Conservation (phyloP, 176 grass and related monocot species). For the Cocos nucifera region DNA sequence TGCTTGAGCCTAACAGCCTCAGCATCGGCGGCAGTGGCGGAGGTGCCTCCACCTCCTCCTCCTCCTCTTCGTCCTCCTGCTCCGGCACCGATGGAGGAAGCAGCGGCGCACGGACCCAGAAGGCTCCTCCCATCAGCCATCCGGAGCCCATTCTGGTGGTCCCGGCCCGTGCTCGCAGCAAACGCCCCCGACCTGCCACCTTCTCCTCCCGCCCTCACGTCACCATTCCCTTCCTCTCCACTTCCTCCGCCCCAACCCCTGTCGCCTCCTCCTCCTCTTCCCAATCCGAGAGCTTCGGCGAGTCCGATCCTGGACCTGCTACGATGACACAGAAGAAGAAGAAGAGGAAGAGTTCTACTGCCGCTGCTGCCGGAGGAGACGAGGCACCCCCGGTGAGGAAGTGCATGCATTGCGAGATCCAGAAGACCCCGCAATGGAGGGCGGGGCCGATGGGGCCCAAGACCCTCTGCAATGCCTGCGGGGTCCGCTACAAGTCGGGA, state of each 20-base stretch:
- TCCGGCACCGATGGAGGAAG: constrained; percentile 38
- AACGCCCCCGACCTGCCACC: constrained; percentile 53
- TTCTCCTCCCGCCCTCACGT: constrained; percentile 30
- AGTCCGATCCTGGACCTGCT: neutral
- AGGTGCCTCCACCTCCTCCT: constrained; percentile 25
- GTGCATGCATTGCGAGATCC: constrained; percentile 96
- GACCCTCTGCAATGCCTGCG: constrained; percentile 97
- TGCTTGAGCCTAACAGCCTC: constrained; percentile 52
- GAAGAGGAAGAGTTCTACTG: constrained; percentile 20
- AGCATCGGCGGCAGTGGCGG: constrained; percentile 5
- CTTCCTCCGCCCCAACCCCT: constrained; percentile 14
- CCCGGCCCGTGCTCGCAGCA: constrained; percentile 67
- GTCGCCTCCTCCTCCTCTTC: constrained; percentile 30
- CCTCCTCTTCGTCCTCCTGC: constrained; percentile 49
- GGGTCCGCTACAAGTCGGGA: constrained; percentile 93
- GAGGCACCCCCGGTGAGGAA: constrained; percentile 56
- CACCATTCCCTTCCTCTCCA: constrained; percentile 13
- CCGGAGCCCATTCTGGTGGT: constrained; percentile 43
- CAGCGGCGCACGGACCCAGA: constrained; percentile 27
- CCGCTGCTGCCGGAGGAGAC: constrained; percentile 29
- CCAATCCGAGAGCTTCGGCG: constrained; percentile 10
- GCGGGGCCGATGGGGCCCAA: constrained; percentile 87
- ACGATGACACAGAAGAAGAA: constrained; percentile 46
- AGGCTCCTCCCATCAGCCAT: constrained; percentile 27
- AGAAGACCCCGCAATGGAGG: constrained; percentile 98